A percentile compares a stretch with the other conserved stretches of the same genome.
Conservation (phyloP, 2,329 filamentous ascomycete genomes). For the Scedosporium boydii region DNA sequence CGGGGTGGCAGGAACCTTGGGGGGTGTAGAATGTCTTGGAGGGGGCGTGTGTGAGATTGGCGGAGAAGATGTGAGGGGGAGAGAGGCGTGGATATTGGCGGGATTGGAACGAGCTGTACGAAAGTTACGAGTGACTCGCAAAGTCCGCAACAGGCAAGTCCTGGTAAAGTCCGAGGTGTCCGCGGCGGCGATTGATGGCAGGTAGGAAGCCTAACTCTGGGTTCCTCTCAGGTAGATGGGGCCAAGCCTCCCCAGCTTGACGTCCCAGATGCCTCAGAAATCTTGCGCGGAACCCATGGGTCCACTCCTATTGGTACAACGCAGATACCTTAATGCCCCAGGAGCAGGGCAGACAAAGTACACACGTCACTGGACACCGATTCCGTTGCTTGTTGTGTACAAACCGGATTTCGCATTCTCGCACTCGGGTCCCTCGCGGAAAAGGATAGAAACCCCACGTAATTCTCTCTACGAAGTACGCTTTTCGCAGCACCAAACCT, state of each 20-base stretch:
- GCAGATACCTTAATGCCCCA: not conserved
- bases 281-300: not conserved
- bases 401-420: not conserved
- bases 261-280: not conserved
- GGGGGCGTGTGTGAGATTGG: constrained; percentile 1
- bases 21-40: not conserved
- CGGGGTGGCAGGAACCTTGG: not conserved
- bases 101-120: not conserved
- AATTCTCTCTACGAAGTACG: not conserved
- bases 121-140: not conserved
- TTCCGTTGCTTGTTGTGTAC: no score
- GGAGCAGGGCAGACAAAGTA: no score
- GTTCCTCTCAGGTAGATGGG: not conserved
- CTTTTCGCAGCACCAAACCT: no score
- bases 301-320: not conserved
- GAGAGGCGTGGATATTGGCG: not conserved
- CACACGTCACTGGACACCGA: no score
- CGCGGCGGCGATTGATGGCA: not conserved
- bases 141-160: not conserved
- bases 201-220: not conserved
- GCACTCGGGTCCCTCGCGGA: not conserved
- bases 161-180: constrained; percentile 2
- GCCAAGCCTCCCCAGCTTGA: no score
- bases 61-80: not conserved
- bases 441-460: not conserved